Evolutionary conservation across 352 stramenopile species (phyloP), one percentile per base, ranked within the genome.

Genomic region (Pythium insidiosum): DNA sequence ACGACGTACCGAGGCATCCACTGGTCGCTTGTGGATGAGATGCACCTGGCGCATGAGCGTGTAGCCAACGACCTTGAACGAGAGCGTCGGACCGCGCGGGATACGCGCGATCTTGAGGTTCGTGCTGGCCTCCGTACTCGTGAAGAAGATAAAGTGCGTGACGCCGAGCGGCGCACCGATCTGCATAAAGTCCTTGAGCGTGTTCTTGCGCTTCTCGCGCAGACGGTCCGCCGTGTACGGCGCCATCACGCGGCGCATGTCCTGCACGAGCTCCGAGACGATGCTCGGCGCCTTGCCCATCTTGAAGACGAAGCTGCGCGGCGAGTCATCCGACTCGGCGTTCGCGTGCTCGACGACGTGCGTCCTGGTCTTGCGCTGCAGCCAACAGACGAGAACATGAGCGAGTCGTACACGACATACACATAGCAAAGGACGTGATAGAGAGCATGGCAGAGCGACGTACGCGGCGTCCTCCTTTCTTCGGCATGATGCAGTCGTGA

Each of bases 131-230:
- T 96, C 76, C 34, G 95, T 98, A 74, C 96, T 84, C 10, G 80
- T 96, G 38, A 99, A 92, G n/a, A 95, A 86, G 29, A 98, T 56
- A 33, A 99, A 96, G 68, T 99, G 96, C 15, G 95, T 97, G 46
- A 99, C 75, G n/a, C 94, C 94, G 42, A 99, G 63, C 7, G 89
- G 78, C 6, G 81, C 71, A 19, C 86, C 92, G 13, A 98, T 80
- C 20, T 75, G 63, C 31, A 94, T 70, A 66, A 95, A 97, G 56
- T 97, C 88, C 59, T 96, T 95, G 47, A 96, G 68, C 44, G 89
- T 92, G 57, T 93, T 96, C 51, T 91, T 87, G 23, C 83, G 77
- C 50, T 94, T 89, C 68, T 97, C 89, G 23, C 74, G 69, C 41
- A 98, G 78, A 41, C 95, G 92, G 34, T 95, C 63, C 15, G 94